These are phyloP conservation scores for Flaveria brownii DNA, from an alignment of 129 eudicot genomes.

Conservation along the genomic window DNA sequence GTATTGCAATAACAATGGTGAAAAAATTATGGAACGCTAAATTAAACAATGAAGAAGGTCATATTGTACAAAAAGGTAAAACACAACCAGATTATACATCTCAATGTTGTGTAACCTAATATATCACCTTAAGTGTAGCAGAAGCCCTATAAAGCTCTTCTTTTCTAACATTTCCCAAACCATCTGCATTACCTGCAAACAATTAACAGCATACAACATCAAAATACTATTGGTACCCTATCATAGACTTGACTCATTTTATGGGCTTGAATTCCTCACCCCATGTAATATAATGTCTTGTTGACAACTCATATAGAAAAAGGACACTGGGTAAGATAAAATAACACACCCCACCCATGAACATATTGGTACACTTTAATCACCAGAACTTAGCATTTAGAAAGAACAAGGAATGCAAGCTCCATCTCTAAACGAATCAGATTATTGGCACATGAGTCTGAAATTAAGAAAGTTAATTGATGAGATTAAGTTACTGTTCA, in stretches of 20 bases:
- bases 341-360: background rate
- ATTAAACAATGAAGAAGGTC: background rate
- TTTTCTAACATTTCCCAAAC: slow-evolving; percentile 68
- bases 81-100: background rate
- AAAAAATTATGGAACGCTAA: background rate
- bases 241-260: too few species aligned
- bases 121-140: slow-evolving; percentile 62
- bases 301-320: background rate
- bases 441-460: background rate
- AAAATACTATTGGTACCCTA: background rate
- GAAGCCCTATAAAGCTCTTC: slow-evolving; percentile 83
- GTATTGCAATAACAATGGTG: background rate
- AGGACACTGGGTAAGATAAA: background rate
- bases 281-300: background rate
- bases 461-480: background rate
- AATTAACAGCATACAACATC: background rate
- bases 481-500: background rate
- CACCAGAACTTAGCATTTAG: background rate
- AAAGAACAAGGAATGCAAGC: background rate
- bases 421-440: background rate
- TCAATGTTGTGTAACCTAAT: background rate
- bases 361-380: slow-evolving; percentile 2
- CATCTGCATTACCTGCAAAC: slow-evolving; percentile 80
- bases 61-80: background rate
- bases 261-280: too few species aligned